Conservation (phyloP, 139 green algal genomes). For the Chlorella vulgaris region DNA sequence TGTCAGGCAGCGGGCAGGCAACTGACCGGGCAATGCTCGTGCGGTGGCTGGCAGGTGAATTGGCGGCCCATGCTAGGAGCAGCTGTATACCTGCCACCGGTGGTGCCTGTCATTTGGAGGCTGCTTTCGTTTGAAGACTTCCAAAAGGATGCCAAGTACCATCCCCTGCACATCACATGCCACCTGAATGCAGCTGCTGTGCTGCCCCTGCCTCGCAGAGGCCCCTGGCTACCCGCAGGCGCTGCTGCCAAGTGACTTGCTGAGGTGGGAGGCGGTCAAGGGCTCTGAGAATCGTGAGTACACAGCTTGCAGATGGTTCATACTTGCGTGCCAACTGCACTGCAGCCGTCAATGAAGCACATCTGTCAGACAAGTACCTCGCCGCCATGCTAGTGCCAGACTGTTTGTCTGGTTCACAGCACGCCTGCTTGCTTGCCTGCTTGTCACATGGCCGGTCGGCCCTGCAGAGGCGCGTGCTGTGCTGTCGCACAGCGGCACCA, state of each 20-base stretch:
- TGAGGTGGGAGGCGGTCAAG: not conserved
- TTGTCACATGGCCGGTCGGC: not conserved
- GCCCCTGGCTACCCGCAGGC: not conserved
- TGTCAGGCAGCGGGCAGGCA: not conserved
- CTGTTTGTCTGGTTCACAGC: not conserved
- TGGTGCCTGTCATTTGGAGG: not conserved
- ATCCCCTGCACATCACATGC: not conserved
- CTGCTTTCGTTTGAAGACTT: not conserved
- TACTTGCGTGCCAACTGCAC: not conserved
- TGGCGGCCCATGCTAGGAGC: not conserved
- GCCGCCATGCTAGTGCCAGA: no score
- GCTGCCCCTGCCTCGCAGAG: not conserved
- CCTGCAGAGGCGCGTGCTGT: not conserved
- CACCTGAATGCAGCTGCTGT: not conserved
- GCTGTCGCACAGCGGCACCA: not conserved
- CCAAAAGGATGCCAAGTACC: not conserved
- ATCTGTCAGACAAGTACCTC: no score
- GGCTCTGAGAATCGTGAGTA: not conserved
- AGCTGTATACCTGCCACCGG: not conserved
- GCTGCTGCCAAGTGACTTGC: not conserved
- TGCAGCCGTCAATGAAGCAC: no score
- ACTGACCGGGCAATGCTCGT: not conserved
- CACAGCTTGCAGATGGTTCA: not conserved
- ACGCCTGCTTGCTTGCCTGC: not conserved
- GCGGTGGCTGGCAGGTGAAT: conserved; percentile 9